Conservation (phyloP, 192 early-diverging fungal genomes). For the Irineochytrium annulatum region DNA sequence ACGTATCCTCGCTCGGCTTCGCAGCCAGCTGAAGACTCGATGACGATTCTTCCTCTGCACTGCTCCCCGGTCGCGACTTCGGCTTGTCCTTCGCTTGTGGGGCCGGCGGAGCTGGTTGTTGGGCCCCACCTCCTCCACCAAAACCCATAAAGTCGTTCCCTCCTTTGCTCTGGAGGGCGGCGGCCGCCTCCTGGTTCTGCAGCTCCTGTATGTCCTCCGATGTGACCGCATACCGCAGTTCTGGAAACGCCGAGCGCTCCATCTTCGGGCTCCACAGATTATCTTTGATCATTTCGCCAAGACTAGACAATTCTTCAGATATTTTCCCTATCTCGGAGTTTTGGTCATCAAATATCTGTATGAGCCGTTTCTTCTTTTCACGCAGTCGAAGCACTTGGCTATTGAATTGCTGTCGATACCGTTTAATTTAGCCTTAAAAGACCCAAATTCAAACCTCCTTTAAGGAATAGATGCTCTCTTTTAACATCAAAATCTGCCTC, state of each 20-base stretch:
- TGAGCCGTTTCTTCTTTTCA: slow-evolving; percentile 30
- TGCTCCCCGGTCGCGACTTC: neutral
- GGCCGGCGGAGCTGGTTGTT: neutral
- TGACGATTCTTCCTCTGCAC: slow-evolving; percentile 7
- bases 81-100: neutral
- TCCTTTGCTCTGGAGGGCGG: slow-evolving; percentile 22
- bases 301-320: slow-evolving; percentile 28
- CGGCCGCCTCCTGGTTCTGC: slow-evolving; percentile 32
- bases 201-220: slow-evolving; percentile 43
- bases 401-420: slow-evolving; percentile 42
- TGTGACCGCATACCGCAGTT: slow-evolving; percentile 44
- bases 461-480: slow-evolving; percentile 48
- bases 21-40: no score
- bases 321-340: slow-evolving; percentile 32
- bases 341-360: slow-evolving; percentile 27
- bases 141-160: slow-evolving; percentile 37
- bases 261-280: slow-evolving; percentile 28
- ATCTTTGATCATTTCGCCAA: slow-evolving; percentile 28
- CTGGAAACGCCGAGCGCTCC: slow-evolving; percentile 46
- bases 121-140: slow-evolving; percentile 23
- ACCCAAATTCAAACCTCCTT: slow-evolving; percentile 45
- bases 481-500: slow-evolving; percentile 51
- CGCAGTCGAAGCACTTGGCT: slow-evolving; percentile 36
- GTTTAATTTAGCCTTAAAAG: slow-evolving; percentile 2
- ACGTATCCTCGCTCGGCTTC: no score